Conservation (phyloP, 805 yeast species). For the Pichia pseudocactophila region DNA sequence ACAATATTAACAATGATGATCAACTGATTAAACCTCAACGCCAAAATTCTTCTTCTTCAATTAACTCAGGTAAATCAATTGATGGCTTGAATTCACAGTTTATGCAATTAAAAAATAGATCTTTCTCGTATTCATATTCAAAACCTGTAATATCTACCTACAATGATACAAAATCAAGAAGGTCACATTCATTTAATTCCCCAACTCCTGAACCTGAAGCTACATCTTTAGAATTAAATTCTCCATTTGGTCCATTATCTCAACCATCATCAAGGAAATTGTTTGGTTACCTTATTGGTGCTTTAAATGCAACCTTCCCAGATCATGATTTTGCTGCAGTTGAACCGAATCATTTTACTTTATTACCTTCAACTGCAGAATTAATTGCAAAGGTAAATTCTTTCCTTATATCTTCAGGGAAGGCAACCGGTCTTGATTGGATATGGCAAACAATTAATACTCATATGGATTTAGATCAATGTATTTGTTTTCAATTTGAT, state of each 20-base stretch:
- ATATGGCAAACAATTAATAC: constrained; percentile 84
- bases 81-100: constrained; percentile 23
- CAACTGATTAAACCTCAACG: constrained; percentile 1
- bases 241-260: constrained; percentile 91
- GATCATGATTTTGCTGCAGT: constrained; percentile 89
- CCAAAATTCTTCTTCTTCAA: constrained; percentile 20
- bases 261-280: constrained; percentile 80
- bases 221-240: constrained; percentile 7
- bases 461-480: constrained; percentile 65
- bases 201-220: constrained; percentile 21
- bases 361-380: constrained; percentile 40
- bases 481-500: constrained; percentile 56
- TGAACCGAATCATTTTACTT: constrained; percentile 66
- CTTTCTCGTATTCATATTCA: constrained; percentile 26
- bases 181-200: constrained; percentile 26
- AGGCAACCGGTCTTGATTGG: constrained; percentile 45
- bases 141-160: constrained; percentile 13
- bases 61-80: constrained; percentile 10
- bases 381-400: constrained; percentile 67
- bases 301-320: constrained; percentile 85
- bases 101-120: constrained; percentile 25
- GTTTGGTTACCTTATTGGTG: constrained; percentile 85
- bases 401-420: constrained; percentile 59
- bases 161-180: constrained; percentile 9
- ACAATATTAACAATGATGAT: constrained; percentile 1